Conservation (phyloP, 148 eudicot species). For the Chenopodium formosanum region DNA sequence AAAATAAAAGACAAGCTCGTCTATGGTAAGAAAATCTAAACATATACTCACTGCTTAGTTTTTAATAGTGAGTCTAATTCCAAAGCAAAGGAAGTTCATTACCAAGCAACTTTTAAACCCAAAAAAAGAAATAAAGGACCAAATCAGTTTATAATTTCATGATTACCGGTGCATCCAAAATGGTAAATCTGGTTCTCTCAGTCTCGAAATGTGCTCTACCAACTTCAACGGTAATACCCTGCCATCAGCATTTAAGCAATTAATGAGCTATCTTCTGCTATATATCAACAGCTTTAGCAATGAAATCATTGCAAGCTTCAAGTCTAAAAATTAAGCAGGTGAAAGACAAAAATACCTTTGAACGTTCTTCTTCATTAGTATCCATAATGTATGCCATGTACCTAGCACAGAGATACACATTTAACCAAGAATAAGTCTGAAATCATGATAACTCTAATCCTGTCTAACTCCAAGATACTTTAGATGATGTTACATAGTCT, state of each 20-base stretch:
- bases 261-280: not conserved
- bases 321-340: not conserved
- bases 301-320: not conserved
- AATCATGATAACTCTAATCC: not conserved
- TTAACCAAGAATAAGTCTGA: not conserved
- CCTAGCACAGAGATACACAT: constrained; percentile 39
- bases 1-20: not conserved
- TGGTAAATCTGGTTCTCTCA: constrained; percentile 81
- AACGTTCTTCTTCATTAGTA: constrained; percentile 95
- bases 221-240: constrained; percentile 94
- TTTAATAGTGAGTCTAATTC: not conserved
- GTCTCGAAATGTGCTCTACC: constrained; percentile 98
- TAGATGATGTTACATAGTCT: not conserved
- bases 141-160: not conserved
- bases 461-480: not conserved
- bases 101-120: not conserved
- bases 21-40: not conserved
- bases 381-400: constrained; percentile 99
- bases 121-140: not conserved
- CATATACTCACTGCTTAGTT: not conserved
- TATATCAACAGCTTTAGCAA: not conserved
- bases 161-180: constrained; percentile 93
- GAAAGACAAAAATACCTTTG: constrained; percentile 52
- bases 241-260: constrained; percentile 14
- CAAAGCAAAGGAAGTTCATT: not conserved